Evolutionary conservation across 306 rosid species (phyloP), one percentile per base, ranked within the genome.

Genomic region (Elaeagnus macrophylla): DNA sequence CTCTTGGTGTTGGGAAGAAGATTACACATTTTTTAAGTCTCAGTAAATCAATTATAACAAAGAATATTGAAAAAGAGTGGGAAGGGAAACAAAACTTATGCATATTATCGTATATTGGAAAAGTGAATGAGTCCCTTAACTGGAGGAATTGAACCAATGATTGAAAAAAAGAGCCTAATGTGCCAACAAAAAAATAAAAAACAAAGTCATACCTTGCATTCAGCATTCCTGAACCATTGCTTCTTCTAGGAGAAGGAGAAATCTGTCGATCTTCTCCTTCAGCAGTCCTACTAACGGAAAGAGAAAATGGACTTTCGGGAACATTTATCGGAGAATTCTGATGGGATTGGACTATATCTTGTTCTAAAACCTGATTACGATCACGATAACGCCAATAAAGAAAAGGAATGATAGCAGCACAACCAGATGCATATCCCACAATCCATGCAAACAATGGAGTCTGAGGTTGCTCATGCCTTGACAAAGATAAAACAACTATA

Each of bases 311-410:
- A 56, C 89, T 81, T 1, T 89, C 78, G 62, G 88, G 68, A 59
- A 69, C 85, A 59, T 73, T 81, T 66, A 83, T 61, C 75, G 78
- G 97, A 67, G 89, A 84, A 55, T 61, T 72, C 79, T 80, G 99
- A 53, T 80, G 87, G 15, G 83, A 35, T 59, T 84, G 97, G 57
- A 81, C 18, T 44, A 79, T 57, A 42, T 80, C 90, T 68, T 78
- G 96, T 54, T 80, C 99, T 65, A 85, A 69, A 65, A 41, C 54
- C 72, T 75, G 96, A 69, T 77, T 84, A 66, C 78, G 84, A 67
- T 84, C 83, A 69, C 70, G 72, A 75, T 86, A 87, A 61, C 99
- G 84, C 99, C 99, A 91, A 67, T 75, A 87, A 53, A 91, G 95
- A 63, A 91, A 80, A 73, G 99, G 99, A 48, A 91, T 83, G 38